Evolutionary conservation across 2,329 filamentous ascomycete species (phyloP).

Genomic region (Phyllosticta paracitricarpa): DNA sequence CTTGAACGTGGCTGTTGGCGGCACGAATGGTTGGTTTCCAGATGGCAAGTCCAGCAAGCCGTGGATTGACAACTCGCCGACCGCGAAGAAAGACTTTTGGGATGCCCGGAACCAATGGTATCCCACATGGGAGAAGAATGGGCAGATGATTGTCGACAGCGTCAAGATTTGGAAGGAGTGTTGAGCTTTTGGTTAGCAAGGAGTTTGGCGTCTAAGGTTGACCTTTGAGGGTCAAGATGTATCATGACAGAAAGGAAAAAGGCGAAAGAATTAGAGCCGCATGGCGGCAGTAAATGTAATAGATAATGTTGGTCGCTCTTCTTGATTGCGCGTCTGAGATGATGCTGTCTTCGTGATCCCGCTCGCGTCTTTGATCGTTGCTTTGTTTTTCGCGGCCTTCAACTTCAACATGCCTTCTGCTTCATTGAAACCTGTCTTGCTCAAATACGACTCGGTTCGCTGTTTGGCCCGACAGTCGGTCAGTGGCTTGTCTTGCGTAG

Average conservation of each 20-base stretch:
- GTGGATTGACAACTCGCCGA: conserved; percentile 9
- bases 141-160: conserved; percentile 14
- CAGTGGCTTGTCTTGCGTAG: too few species aligned
- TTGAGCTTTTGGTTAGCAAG: background rate
- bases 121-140: conserved; percentile 13
- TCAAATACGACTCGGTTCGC: too few species aligned
- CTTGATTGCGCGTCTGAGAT: background rate
- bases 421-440: too few species aligned
- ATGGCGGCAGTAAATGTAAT: background rate
- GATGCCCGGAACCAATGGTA: conserved; percentile 6
- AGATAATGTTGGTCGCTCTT: background rate
- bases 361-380: too few species aligned
- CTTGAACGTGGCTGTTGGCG: conserved; percentile 28
- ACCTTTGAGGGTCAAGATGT: background rate
- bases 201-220: background rate
- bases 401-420: too few species aligned
- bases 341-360: background rate
- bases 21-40: conserved; percentile 7
- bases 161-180: conserved; percentile 15
- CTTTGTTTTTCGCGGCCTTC: too few species aligned
- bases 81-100: conserved; percentile 10
- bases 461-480: too few species aligned
- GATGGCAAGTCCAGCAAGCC: conserved; percentile 10
- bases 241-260: background rate
- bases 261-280: background rate